Conservation (phyloP, 2,329 filamentous ascomycete species). For the Magnaporthiopsis poae region DNA sequence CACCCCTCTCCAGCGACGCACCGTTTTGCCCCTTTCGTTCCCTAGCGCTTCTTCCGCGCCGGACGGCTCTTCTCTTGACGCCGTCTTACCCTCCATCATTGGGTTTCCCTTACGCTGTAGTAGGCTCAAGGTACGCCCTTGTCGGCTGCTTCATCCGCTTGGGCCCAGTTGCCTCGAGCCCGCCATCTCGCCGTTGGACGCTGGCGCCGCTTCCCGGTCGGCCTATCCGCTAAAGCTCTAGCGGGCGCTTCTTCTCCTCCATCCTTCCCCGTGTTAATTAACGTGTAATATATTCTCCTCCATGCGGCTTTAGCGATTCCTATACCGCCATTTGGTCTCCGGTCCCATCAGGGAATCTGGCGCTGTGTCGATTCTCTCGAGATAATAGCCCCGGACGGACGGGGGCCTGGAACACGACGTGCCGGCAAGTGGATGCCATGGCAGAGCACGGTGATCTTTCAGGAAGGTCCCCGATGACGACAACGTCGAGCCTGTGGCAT, state of each 20-base stretch:
- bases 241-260: not conserved
- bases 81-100: not conserved
- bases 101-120: not conserved
- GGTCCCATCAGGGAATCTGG: not conserved
- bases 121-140: not conserved
- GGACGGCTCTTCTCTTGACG: too few species aligned
- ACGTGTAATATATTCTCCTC: not conserved
- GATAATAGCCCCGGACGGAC: not conserved
- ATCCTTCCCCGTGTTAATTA: not conserved
- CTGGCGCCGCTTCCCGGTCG: too few species aligned
- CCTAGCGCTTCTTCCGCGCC: too few species aligned
- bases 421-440: too few species aligned
- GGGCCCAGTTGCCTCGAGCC: not conserved
- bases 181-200: too few species aligned
- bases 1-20: too few species aligned
- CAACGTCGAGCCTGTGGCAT: too few species aligned
- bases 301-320: not conserved
- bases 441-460: too few species aligned
- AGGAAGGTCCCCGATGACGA: too few species aligned
- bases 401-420: not conserved
- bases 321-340: not conserved
- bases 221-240: not conserved
- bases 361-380: not conserved
- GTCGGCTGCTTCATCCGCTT: not conserved
- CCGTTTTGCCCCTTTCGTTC: not conserved